Percentiles rank a stretch among this genome's conserved stretches.
phyloP scores from a whole-genome alignment of 306 rosid genomes.

The Prunus mongolica region DNA sequence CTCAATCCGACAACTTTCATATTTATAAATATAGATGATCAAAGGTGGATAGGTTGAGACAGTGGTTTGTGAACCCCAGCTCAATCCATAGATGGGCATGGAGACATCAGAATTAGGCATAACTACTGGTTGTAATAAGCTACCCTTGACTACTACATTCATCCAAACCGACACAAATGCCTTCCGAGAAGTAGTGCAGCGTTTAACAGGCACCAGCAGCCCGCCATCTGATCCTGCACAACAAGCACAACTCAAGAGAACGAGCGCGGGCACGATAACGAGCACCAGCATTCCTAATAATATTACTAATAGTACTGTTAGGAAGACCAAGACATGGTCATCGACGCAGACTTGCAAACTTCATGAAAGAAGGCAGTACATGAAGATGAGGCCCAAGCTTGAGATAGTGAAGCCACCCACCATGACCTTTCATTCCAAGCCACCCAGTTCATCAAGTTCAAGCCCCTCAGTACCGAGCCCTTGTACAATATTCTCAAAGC shows the following conservation, averaged over 20 bases:
- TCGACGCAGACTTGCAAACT: slow-evolving; percentile 35
- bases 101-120: slow-evolving; percentile 33
- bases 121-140: slow-evolving; percentile 23
- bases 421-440: slow-evolving; percentile 30
- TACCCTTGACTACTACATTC: slow-evolving; percentile 59
- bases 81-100: slow-evolving; percentile 23
- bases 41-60: too few species aligned
- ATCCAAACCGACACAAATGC: slow-evolving; percentile 67
- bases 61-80: neutral
- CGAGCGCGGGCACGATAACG: slow-evolving; percentile 8
- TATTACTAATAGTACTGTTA: neutral
- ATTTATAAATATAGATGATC: too few species aligned
- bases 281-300: neutral
- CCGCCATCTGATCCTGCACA: slow-evolving; percentile 34
- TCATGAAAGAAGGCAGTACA: slow-evolving; percentile 72
- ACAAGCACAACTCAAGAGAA: slow-evolving; percentile 8
- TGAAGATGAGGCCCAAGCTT: slow-evolving; percentile 73
- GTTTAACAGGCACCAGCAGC: slow-evolving; percentile 46
- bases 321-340: neutral
- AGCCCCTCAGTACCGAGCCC: slow-evolving; percentile 55
- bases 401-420: slow-evolving; percentile 64
- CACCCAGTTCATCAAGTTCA: neutral
- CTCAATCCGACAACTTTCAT: too few species aligned
- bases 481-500: slow-evolving; percentile 49
- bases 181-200: slow-evolving; percentile 74